Base-by-base conservation (phyloP, 108 stramenopile genomes). In the Conticribra weissflogii region DNA sequence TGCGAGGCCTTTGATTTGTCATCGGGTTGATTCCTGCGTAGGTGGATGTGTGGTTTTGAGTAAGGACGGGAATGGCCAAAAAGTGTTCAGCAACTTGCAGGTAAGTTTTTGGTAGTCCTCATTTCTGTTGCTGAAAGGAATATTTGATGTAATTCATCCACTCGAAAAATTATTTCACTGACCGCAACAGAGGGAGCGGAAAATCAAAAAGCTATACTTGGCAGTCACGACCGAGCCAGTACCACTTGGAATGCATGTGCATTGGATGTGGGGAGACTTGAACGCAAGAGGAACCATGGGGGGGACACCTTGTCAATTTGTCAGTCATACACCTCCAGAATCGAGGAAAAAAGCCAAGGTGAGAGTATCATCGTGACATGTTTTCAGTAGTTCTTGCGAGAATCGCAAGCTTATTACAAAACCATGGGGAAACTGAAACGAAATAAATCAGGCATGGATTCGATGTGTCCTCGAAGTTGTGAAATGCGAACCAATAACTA, bases 41-140 rank as follows among this genome's bases (percentile, higher is more conserved):
- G 91, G 91, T 9, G 94, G 94, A 8, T 95, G 94, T 63, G 88
- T 95, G 31, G 94, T 95, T 0, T 30, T 95, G 74, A 89, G 88
- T 62, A 95, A 95, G 57, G 93, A 95, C 69, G 66, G 81, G 29
- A 92, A 92, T 60, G 93, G 93, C 0, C 93, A 95, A 64, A 77
- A 81, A 32, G 91, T 92, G 0, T 95, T 95, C 62, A 82, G 79
- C 31, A 74, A 86, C 22, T 68, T 89, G 54, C 91, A 72, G 62
- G 71, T 63, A 48, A 45, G 71, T 46, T 52, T 27, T 32, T 31
- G 16, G 16, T 19, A 29, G n/a, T 63, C 28, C 19, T 21, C 7
- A 21, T 44, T 45, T 18, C 53, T 19, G 7, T 18, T 3, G 55
- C 45, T 54, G 17, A n/a, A n/a, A n/a, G n/a, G n/a, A n/a, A n/a